Percentiles rank a stretch among this genome's conserved stretches.
phyloP scores from a whole-genome alignment of 1,284 basidiomycete genomes.

The Cystobasidium sp. region DNA sequence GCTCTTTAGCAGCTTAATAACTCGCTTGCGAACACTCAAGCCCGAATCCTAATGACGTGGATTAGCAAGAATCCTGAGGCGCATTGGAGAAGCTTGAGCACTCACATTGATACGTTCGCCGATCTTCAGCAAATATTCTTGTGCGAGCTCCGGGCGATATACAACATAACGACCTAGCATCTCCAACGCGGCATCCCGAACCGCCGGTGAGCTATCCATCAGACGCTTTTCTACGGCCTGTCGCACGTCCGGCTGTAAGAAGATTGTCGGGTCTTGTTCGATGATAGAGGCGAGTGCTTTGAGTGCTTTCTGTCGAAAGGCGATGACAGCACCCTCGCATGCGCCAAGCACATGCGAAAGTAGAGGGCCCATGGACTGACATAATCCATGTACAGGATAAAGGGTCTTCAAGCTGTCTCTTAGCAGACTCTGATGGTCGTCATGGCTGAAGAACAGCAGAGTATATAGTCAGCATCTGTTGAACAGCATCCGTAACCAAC shows the following conservation, averaged over 20 bases:
- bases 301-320: slow-evolving; percentile 86
- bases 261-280: slow-evolving; percentile 79
- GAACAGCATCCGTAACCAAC: not conserved
- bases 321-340: slow-evolving; percentile 78
- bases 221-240: slow-evolving; percentile 84
- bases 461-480: not conserved
- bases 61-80: not conserved
- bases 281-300: slow-evolving; percentile 82
- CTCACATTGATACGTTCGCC: slow-evolving; percentile 82
- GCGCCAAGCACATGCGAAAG: slow-evolving; percentile 74
- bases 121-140: slow-evolving; percentile 82
- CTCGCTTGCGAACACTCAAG: slow-evolving; percentile 87
- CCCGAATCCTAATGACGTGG: slow-evolving; percentile 74
- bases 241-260: slow-evolving; percentile 56
- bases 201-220: slow-evolving; percentile 84
- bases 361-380: slow-evolving; percentile 77
- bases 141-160: slow-evolving; percentile 78
- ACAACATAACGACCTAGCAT: slow-evolving; percentile 94
- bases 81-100: slow-evolving; percentile 32
- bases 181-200: slow-evolving; percentile 93
- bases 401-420: slow-evolving; percentile 75
- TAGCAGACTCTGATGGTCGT: slow-evolving; percentile 54
- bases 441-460: not conserved
- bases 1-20: slow-evolving; percentile 86
- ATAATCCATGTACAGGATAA: slow-evolving; percentile 72